Evolutionary conservation across 306 rosid species (phyloP), one percentile per base, ranked within the genome.

Genomic region (Castanea crenata): DNA sequence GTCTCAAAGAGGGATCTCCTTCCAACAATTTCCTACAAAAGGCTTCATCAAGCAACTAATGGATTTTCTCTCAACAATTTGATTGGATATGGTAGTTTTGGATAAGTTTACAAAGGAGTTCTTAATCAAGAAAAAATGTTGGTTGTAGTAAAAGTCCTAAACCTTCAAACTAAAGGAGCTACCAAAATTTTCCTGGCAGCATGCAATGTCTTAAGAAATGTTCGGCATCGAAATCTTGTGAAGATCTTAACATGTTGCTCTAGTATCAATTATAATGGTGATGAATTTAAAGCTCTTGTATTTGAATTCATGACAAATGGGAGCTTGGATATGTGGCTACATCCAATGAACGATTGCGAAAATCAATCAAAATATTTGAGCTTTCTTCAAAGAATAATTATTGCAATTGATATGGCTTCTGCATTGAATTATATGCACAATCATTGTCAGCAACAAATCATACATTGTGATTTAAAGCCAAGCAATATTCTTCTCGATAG

Each of bases 41-140:
- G 9, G 13, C 51, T 10, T 44, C 13, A 44, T 44, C 3, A 1
- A 10, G 51, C 13, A 12, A 9, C 51, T 44, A 44, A 44, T 51
- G 2, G 67, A 69, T 23, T 38, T 78, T 78, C 82, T 16, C 15
- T 35, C 16, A 71, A 78, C n/a, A 78, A 78, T n/a, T n/a, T 78
- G 23, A 57, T 86, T 12, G 85, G 83, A 32, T 49, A 18, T 3
- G 85, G 87, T 35, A 56, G 74, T 23, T 38, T 56, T 6, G 83
- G 87, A 14, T 78, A 34, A 12, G 82, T 83, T 10, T 86, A 80
- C 18, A 86, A 78, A 65, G 85, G 85, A 44, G 11, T 6, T 2
- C n/a, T 78, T 14, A 32, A 15, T 27, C 55, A 77, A 18, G 73
- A 82, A 31, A 52, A 55, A 16, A 67, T 35, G 5, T 41, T 34